Base-by-base conservation (phyloP, 2,329 filamentous ascomycete genomes). In the Sclerotiophoma versabilis region DNA sequence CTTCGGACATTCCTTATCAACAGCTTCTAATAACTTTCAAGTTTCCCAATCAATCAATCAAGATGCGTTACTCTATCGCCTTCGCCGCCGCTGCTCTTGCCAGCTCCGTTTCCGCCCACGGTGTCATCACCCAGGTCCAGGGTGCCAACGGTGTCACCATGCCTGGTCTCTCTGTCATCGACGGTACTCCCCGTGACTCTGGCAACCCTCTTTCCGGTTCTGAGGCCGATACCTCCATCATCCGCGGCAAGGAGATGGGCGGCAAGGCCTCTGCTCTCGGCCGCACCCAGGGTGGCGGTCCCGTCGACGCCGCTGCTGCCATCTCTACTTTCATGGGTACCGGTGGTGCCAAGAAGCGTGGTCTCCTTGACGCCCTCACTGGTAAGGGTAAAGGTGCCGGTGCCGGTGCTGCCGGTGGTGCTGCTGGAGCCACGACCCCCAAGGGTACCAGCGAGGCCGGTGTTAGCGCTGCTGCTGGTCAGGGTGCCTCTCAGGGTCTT, bases 211-310 rank as follows among this genome's bases (percentile, higher is more conserved):
- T 71, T 38, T 89, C 86, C 68, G 87, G 87, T 54, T 82, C 86
- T n/a, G 83, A 89, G 71, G 84, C 82, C 54, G 87, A 90, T 68
- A 89, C 87, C n/a, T 80, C 86, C 72, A 88, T 89, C 78, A 88
- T 89, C 74, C 84, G 86, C 30, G 75, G 83, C 56, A 74, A 77
- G 11, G 87, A 89, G 75, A 80, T 89, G 52, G 75, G 76, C 42
- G 78, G 76, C 64, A 78, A 81, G 62, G 84, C 83, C 29, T 80
- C 79, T 27, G 79, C 87, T 45, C 81, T 90, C n/a, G 87, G 87
- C 63, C 83, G 85, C 60, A 89, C 86, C 46, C 73, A 84, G 66
- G 83, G 80, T 55, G 82, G 81, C 47, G 85, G 86, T 14, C 79
- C 83, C 51, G 80, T 89, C 57, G 79, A 86, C 56, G 81, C 87